Conservation (phyloP, 805 yeast species). For the Saccharomycopsis synnaedendra region DNA sequence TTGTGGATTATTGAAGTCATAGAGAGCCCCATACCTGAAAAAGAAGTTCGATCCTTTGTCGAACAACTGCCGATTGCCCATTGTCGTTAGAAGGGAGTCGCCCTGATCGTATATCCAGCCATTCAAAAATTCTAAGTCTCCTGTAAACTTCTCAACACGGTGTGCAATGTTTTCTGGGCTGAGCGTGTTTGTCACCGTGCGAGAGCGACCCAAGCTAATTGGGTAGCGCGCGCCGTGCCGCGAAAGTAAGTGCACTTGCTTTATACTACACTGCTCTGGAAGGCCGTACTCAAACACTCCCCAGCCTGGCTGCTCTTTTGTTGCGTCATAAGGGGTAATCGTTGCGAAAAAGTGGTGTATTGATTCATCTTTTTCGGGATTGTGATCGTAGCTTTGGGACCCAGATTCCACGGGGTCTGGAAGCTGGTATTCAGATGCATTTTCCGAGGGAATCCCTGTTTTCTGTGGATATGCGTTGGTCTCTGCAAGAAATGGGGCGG, state of each 20-base stretch:
- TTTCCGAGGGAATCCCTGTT: conserved; percentile 4
- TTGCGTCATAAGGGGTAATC: conserved; percentile 14
- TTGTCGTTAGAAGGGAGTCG: conserved; percentile 9
- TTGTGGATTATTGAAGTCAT: neutral
- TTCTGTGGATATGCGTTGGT: conserved; percentile 4
- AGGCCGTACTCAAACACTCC: conserved; percentile 16
- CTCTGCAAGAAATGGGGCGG: conserved; percentile 13
- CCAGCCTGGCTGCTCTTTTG: conserved; percentile 4
- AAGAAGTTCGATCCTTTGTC: conserved; percentile 16
- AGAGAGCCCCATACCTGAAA: conserved; percentile 16
- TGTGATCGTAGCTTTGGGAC: conserved; percentile 14
- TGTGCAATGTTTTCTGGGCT: conserved; percentile 23
- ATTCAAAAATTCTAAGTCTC: conserved; percentile 42
- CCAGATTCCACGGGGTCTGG: conserved; percentile 17
- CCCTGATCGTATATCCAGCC: conserved; percentile 24
- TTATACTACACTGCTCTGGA: conserved; percentile 34
- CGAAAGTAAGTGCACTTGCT: conserved; percentile 59
- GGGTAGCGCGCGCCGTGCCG: conserved; percentile 80
- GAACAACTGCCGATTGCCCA: conserved; percentile 18
- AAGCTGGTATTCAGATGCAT: neutral
- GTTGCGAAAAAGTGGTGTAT: conserved; percentile 14
- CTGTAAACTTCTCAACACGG: conserved; percentile 22
- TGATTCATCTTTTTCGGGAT: conserved; percentile 2
- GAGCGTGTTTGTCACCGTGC: conserved; percentile 17
- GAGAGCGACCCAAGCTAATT: conserved; percentile 21